Percentiles rank a stretch among this genome's conserved stretches.
phyloP scores from a whole-genome alignment of 116 monocot genomes.

The Iris pallida region DNA sequence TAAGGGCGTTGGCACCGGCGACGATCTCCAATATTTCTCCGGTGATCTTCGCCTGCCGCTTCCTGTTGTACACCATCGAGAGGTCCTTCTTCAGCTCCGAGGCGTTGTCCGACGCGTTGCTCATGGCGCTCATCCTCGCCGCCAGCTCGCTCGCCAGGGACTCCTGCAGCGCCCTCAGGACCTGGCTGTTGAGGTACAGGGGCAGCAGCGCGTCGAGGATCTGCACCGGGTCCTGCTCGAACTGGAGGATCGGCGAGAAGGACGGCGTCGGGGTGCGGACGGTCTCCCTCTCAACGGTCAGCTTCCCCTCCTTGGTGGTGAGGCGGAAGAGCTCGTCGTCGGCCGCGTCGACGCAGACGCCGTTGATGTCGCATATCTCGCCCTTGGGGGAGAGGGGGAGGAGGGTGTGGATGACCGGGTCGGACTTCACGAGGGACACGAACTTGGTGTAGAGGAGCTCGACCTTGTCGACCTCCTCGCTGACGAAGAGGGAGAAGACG shows the following conservation, averaged over 20 bases:
- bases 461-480: conserved; percentile 89
- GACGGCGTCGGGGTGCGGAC: conserved; percentile 50
- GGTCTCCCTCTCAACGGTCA: conserved; percentile 77
- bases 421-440: conserved; percentile 78
- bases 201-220: conserved; percentile 88
- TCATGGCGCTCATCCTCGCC: conserved; percentile 91
- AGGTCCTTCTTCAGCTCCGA: conserved; percentile 52
- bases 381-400: conserved; percentile 87
- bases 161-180: conserved; percentile 88
- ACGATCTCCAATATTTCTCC: conserved; percentile 89
- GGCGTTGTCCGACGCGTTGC: conserved; percentile 81
- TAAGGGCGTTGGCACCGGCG: conserved; percentile 68
- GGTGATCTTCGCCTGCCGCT: conserved; percentile 89
- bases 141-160: conserved; percentile 92
- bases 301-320: conserved; percentile 80
- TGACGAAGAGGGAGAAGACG: conserved; percentile 83
- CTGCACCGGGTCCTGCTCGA: conserved; percentile 95
- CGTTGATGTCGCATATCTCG: conserved; percentile 91
- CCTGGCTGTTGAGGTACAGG: conserved; percentile 88
- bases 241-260: conserved; percentile 79
- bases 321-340: conserved; percentile 94
- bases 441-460: conserved; percentile 97
- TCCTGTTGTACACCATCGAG: conserved; percentile 60
- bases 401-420: conserved; percentile 90
- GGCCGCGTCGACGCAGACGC: conserved; percentile 86